Conservation (phyloP, 352 stramenopile species). For the Phytophthora tubulina region DNA sequence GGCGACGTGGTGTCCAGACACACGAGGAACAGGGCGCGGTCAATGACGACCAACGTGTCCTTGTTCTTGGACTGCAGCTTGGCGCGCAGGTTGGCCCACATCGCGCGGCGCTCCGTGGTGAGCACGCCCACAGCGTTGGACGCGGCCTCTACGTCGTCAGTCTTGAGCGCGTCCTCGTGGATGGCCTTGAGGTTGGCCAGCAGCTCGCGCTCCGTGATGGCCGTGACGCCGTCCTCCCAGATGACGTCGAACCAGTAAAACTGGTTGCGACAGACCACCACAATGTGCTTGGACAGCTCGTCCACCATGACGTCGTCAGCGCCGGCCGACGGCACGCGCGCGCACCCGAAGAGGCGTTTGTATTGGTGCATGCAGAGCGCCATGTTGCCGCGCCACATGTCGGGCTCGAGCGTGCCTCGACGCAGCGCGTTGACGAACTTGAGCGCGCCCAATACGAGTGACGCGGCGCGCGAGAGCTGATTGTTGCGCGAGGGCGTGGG, state of each 20-base stretch:
- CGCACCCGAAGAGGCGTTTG: conserved; percentile 91
- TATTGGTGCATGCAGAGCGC: conserved; percentile 98
- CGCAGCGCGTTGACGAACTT: conserved; percentile 93
- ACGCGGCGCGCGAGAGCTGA: conserved; percentile 91
- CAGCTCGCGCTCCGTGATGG: conserved; percentile 93
- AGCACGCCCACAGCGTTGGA: conserved; percentile 91
- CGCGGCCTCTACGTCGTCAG: conserved; percentile 62
- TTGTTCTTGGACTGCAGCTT: conserved; percentile 80
- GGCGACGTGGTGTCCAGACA: conserved; percentile 94
- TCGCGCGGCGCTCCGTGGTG: conserved; percentile 91
- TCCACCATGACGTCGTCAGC: conserved; percentile 88
- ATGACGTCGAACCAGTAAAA: conserved; percentile 97
- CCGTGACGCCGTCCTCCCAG: conserved; percentile 86
- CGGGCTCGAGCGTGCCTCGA: conserved; percentile 91
- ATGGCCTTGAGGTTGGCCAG: conserved; percentile 93
- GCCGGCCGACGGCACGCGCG: conserved; percentile 80
- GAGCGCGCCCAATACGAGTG: conserved; percentile 91
- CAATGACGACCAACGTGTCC: conserved; percentile 90
- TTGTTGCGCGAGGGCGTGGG: conserved; percentile 89
- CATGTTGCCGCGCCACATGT: conserved; percentile 88
- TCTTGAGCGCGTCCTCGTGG: conserved; percentile 80
- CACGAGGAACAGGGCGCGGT: conserved; percentile 95
- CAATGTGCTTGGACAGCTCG: conserved; percentile 90
- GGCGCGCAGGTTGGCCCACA: conserved; percentile 90
- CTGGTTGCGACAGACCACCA: conserved; percentile 94